A percentile compares a stretch with the other conserved stretches of the same genome.
Conservation (phyloP, 1,284 basidiomycete species). For the Xanthoconium separans region DNA sequence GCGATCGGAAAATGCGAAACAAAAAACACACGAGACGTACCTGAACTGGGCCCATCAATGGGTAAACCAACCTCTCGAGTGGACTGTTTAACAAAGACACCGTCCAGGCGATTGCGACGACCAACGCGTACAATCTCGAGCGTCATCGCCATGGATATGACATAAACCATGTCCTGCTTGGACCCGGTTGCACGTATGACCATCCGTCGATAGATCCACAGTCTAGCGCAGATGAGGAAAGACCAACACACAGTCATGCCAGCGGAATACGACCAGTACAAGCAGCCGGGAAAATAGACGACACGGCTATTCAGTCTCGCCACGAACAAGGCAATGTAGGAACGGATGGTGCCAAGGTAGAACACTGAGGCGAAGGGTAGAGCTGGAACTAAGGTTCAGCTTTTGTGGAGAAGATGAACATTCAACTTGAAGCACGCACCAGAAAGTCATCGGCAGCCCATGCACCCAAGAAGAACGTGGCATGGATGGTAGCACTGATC, state of each 20-base stretch:
- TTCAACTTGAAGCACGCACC: constrained; percentile 10
- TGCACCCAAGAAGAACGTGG: constrained; percentile 23
- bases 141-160: not conserved
- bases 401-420: not conserved
- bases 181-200: constrained; percentile 1
- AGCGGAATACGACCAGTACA: not conserved
- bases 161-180: not conserved
- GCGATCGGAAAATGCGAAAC: not conserved
- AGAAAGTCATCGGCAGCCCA: constrained; percentile 27
- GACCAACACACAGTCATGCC: not conserved
- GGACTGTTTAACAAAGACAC: not conserved
- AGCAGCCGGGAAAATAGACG: not conserved
- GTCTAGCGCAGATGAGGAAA: not conserved
- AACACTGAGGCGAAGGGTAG: constrained; percentile 16
- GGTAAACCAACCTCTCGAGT: constrained; percentile 18
- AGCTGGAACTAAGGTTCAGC: constrained; percentile 13
- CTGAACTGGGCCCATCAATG: constrained; percentile 20
- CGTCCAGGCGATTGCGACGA: not conserved
- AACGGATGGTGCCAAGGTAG: constrained; percentile 18
- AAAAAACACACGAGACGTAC: constrained; percentile 3
- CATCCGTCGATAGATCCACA: not conserved
- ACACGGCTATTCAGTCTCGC: constrained; percentile 9
- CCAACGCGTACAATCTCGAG: not conserved
- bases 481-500: constrained; percentile 13
- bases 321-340: constrained; percentile 18